A percentile compares a stretch with the other conserved stretches of the same genome.
Conservation (phyloP, 768 basidiomycete species). For the Daedaleopsis nitida region DNA sequence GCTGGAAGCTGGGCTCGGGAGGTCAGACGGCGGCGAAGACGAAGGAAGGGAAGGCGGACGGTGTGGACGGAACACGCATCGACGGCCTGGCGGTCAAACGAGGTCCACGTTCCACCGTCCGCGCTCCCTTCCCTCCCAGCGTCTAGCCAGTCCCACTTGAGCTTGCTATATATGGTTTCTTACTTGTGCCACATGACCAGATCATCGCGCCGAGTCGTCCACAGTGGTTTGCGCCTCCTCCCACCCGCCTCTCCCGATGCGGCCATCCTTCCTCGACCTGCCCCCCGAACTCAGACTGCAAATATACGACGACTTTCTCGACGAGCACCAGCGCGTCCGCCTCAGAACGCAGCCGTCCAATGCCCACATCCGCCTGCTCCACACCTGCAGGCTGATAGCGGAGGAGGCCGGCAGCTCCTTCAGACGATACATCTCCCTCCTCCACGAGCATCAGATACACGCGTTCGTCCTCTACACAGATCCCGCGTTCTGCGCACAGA, state of each 20-base stretch:
- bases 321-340: conserved; percentile 25
- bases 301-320: conserved; percentile 35
- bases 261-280: conserved; percentile 26
- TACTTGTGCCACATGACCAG: conserved; percentile 21
- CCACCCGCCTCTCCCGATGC: not conserved
- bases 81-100: conserved; percentile 27
- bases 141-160: not conserved
- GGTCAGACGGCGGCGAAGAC: not conserved
- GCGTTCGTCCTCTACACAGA: conserved; percentile 27
- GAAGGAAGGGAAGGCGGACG: conserved; percentile 10
- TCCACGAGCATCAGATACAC: conserved; percentile 40
- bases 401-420: conserved; percentile 34
- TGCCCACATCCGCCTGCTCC: conserved; percentile 35
- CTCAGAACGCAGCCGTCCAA: conserved; percentile 36
- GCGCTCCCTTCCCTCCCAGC: not conserved
- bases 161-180: conserved; percentile 25
- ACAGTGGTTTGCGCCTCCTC: not conserved
- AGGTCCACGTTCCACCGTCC: not conserved
- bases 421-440: conserved; percentile 38
- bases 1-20: not conserved
- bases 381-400: conserved; percentile 33
- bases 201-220: not conserved
- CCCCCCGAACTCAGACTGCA: conserved; percentile 39
- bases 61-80: conserved; percentile 28
- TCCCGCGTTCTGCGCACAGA: conserved; percentile 23